Evolutionary conservation across 2,329 filamentous ascomycete genomes (phyloP), one percentile per base, ranked within the genome.

Genomic region (Ceratocystis lukuohia): DNA sequence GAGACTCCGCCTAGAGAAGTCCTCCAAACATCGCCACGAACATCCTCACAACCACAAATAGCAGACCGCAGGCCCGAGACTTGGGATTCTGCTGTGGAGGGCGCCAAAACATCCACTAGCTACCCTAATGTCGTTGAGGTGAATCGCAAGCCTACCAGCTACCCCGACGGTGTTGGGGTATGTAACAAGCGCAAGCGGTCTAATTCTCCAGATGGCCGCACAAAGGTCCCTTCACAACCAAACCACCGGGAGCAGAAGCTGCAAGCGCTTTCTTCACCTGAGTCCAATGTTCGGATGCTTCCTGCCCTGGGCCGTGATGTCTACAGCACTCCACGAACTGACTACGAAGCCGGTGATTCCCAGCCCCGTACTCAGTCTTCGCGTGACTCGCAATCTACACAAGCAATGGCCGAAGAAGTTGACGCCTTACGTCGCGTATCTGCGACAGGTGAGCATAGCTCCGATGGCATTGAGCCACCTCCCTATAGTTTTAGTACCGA

Each of bases 141-240:
- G 17, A 76, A 80, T 20, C 80, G 20, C 37, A 41, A 41, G 37
- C 37, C 37, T 41, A 67, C 46, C 22, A 68, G 20, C 37, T 66
- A 64, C 48, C 41, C 67, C 46, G 67, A 64, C 17, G 61, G 63
- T 44, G 71, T 73, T 17, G 81, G 85, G 45, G 72, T 41, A 12
- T 41, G 71, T 17, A 76, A 84, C 71, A 88, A 87, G 75, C 83
- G 85, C 71, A 93, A 91, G 75, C 83, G 88, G 68, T 90, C 88
- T 5, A 77, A 79, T 59, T 89, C 87, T 5, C 74, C 78, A 46
- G 86, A 86, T 66, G 74, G 73, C 5, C 73, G 75, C 65, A 75
- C 76, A 70, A 75, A 76, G 70, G 78, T 80, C 25, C 69, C 68
- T 33, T 68, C 70, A 5, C 66, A 70, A 6, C 73, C 75, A 53